These are phyloP conservation scores for Eutrema heterophyllum DNA, from an alignment of 345 rosid species.

Conservation along the genomic window DNA sequence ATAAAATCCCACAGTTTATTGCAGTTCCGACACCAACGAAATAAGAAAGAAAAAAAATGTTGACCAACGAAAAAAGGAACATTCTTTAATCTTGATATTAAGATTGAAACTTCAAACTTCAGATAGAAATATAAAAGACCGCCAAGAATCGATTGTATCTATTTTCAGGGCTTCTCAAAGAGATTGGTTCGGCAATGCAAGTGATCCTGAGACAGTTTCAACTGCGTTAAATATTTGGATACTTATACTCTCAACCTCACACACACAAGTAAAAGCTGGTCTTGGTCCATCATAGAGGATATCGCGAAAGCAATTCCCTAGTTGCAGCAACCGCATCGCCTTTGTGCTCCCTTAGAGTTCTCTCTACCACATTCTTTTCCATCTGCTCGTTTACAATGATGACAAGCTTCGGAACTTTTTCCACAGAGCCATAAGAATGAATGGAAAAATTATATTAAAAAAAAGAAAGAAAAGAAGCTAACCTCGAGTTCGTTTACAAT, in stretches of 20 bases:
- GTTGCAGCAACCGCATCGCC: conserved; percentile 96
- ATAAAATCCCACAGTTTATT: not conserved
- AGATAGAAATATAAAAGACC: not conserved
- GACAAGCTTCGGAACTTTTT: conserved; percentile 15
- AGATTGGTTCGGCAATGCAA: not conserved
- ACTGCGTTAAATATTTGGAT: not conserved
- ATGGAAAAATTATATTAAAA: too few relatives aligned
- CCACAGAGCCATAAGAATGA: not conserved
- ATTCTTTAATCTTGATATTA: not conserved
- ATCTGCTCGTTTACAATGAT: conserved; percentile 37
- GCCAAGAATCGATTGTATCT: not conserved
- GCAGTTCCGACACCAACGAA: not conserved
- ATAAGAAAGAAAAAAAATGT: not conserved
- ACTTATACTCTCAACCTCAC: conserved; percentile 1
- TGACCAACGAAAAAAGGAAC: not conserved
- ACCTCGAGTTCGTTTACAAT: conserved; percentile 96
- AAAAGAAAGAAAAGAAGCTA: not conserved
- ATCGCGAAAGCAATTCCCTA: conserved; percentile 61
- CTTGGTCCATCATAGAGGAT: conserved; percentile 25
- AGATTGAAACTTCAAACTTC: not conserved
- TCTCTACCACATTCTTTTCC: conserved; percentile 89
- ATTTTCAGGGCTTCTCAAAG: not conserved
- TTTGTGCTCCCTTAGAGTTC: conserved; percentile 90
- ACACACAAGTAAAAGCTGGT: not conserved
- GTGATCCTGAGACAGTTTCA: not conserved